A percentile compares a stretch with the other conserved stretches of the same genome.
Evolutionary conservation across 768 basidiomycete species (phyloP).

Genomic region (Melanogaster broomeanus): DNA sequence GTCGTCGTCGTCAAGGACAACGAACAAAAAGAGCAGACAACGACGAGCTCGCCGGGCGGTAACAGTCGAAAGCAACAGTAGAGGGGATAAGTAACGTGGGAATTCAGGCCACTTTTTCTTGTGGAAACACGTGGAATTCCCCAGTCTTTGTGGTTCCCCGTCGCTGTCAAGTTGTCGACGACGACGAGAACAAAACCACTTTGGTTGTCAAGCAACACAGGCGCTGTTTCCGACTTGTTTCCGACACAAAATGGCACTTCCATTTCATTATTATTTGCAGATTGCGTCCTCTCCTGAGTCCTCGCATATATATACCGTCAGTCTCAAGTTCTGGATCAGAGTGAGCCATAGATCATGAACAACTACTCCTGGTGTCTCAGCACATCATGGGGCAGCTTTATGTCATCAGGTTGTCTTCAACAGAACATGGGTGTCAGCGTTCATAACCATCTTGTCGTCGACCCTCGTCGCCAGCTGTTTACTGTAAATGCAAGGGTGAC

Average conservation of each 20-base stretch:
- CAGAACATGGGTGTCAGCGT: too few species aligned
- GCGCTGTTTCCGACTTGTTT: neutral
- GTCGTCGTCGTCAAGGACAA: slow-evolving; percentile 28
- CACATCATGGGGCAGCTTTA: too few species aligned
- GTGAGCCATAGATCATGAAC: too few species aligned
- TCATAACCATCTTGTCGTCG: too few species aligned
- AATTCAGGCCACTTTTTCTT: slow-evolving; percentile 6
- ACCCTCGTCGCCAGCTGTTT: too few species aligned
- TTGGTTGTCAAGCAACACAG: slow-evolving; percentile 6
- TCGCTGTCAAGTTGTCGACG: neutral
- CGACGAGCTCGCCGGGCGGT: slow-evolving; percentile 18
- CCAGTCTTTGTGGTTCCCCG: neutral
- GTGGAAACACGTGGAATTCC: neutral
- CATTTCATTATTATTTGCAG: too few species aligned
- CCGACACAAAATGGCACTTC: neutral
- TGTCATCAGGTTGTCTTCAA: too few species aligned
- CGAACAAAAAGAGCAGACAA: slow-evolving; percentile 24
- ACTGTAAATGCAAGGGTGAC: too few species aligned
- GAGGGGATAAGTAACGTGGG: slow-evolving; percentile 27
- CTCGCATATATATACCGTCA: too few species aligned
- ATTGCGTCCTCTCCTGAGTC: too few species aligned
- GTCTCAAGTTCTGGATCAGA: too few species aligned
- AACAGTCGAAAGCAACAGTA: slow-evolving; percentile 6
- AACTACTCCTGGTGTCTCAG: too few species aligned
- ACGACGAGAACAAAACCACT: neutral